A percentile compares a stretch with the other conserved stretches of the same genome.
phyloP scores from a whole-genome alignment of 2,329 filamentous ascomycete species.

The Xylariales sp. region DNA sequence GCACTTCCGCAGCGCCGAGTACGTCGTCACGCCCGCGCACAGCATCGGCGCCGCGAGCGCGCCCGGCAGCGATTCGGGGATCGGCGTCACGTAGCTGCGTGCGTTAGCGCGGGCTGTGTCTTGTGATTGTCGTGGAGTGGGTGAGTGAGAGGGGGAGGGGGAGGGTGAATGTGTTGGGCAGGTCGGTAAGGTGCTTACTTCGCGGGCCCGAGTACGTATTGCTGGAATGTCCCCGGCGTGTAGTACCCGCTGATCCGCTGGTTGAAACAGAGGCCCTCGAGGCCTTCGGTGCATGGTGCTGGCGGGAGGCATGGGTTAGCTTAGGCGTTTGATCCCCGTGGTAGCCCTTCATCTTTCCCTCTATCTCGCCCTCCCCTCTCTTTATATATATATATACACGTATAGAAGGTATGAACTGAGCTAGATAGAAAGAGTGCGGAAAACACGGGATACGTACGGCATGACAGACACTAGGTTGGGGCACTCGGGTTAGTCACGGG shows the following conservation, averaged over 20 bases:
- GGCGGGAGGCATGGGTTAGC: conserved; percentile 11
- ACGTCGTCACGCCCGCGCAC: conserved; percentile 40
- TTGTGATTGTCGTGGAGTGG: not conserved
- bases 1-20: conserved; percentile 34
- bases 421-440: not conserved
- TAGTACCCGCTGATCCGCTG: conserved; percentile 37
- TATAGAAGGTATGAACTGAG: not conserved
- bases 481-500: not conserved
- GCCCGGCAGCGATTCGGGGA: conserved; percentile 31
- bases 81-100: conserved; percentile 38
- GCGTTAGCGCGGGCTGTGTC: not conserved
- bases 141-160: not conserved
- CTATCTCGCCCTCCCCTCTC: too few relatives aligned
- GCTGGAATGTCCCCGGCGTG: conserved; percentile 38
- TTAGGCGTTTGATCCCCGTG: not conserved
- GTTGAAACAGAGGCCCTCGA: conserved; percentile 36
- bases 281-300: conserved; percentile 35
- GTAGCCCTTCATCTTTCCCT: not conserved
- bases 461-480: conserved; percentile 28
- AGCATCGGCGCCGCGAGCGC: conserved; percentile 39
- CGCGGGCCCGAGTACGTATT: conserved; percentile 37
- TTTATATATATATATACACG: too few relatives aligned
- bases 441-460: conserved; percentile 30
- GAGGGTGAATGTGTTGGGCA: not conserved
- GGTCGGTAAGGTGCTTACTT: conserved; percentile 28